phyloP scores from a whole-genome alignment of 2,329 filamentous ascomycete species.

The Diaporthe batatas region DNA sequence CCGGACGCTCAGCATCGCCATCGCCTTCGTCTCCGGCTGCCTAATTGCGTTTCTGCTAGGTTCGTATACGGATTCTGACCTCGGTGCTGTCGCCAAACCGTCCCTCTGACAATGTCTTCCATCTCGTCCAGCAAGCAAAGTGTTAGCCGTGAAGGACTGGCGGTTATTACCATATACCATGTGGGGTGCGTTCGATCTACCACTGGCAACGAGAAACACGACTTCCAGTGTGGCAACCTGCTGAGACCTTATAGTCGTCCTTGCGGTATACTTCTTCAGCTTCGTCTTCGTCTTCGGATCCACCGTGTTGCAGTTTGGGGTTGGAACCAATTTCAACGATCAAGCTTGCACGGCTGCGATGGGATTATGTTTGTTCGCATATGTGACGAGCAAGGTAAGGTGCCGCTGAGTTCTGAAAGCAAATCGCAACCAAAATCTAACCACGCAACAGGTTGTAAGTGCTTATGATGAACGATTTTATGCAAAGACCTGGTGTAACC shows the following conservation, averaged over 20 bases:
- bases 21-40: constrained; percentile 27
- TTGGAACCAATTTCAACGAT: constrained; percentile 24
- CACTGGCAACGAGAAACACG: background rate
- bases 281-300: constrained; percentile 31
- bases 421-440: background rate
- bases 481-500: background rate
- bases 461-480: background rate
- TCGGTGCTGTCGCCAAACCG: no score
- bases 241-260: constrained; percentile 18
- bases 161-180: constrained; percentile 18
- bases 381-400: constrained; percentile 24
- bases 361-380: constrained; percentile 27
- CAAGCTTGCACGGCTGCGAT: constrained; percentile 24
- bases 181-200: constrained; percentile 16
- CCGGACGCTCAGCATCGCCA: constrained; percentile 28
- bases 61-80: background rate
- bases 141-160: constrained; percentile 20
- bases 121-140: constrained; percentile 14
- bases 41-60: constrained; percentile 18
- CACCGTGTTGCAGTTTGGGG: constrained; percentile 20
- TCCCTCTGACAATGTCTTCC: background rate
- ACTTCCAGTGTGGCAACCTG: background rate
- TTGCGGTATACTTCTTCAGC: constrained; percentile 22
- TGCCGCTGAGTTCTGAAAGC: background rate
- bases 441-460: constrained; percentile 20